These are phyloP conservation scores for Neopestalotiopsis clavispora DNA, from an alignment of 2,329 filamentous ascomycete species.

Conservation along the genomic window DNA sequence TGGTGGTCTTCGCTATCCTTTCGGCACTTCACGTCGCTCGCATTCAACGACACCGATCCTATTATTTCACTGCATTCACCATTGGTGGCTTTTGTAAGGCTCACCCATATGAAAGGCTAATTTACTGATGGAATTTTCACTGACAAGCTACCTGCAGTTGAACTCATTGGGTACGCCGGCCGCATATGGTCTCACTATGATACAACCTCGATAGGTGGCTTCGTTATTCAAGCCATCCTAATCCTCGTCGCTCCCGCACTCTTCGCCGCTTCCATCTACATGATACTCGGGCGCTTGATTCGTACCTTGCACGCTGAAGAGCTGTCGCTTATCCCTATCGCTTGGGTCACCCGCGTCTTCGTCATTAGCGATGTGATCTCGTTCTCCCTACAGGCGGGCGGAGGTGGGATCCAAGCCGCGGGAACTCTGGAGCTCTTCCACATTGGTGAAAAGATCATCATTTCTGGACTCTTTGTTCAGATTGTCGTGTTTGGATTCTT, in stretches of 20 bases:
- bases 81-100: conserved; percentile 16
- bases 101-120: no score
- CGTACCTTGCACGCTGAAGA: conserved; percentile 25
- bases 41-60: conserved; percentile 14
- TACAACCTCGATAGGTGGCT: conserved; percentile 21
- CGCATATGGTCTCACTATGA: conserved; percentile 28
- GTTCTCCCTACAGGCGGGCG: conserved; percentile 46
- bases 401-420: conserved; percentile 35
- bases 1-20: conserved; percentile 22
- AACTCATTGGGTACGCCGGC: conserved; percentile 25
- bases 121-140: conserved; percentile 7
- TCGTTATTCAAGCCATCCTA: conserved; percentile 26
- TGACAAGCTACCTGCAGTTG: conserved; percentile 17
- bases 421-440: conserved; percentile 32
- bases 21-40: conserved; percentile 20
- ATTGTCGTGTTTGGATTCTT: conserved; percentile 54
- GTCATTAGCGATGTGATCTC: conserved; percentile 50
- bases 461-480: conserved; percentile 56
- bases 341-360: conserved; percentile 50
- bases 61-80: conserved; percentile 27
- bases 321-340: conserved; percentile 18
- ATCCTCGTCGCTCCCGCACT: conserved; percentile 26
- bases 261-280: conserved; percentile 42
- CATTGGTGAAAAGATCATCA: conserved; percentile 47
- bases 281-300: conserved; percentile 40